Base-by-base conservation (phyloP, 140 eudicot species). In the Senecio squalidus region DNA sequence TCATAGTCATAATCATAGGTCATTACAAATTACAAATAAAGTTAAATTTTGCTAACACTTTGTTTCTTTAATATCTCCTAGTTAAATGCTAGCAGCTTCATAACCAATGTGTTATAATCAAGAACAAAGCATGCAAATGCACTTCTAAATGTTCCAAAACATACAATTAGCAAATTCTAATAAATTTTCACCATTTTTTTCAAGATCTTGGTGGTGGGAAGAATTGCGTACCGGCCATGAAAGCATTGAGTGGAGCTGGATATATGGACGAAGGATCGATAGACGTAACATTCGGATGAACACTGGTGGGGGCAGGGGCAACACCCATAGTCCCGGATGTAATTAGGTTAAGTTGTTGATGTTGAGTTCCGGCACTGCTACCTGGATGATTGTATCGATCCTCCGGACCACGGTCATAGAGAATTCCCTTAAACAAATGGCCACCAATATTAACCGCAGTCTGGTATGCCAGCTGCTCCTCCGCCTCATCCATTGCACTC, bases 171-270 rank as follows among this genome's bases (percentile, higher is more conserved):
- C 68, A 20, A 24, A 28, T 58, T 51, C 29, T 24, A 5, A 14
- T 5, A 1, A 9, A 62, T 6, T n/a, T 57, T 50, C 10, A 20
- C 50, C 27, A 15, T 55, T 4, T 3, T 26, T 56, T 55, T 83
- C 56, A 91, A 74, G 85, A 77, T 81, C 98, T 81, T 67, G 98
- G 96, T 64, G 98, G 88, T 67, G 90, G 95, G 60, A 91, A 87
- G 75, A 83, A 91, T 79, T 87, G 98, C 82, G 96, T 91, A 84
- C 98, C 98, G 24, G 96, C 88, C 94, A 91, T 75, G 79, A 81
- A 91, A 10, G 94, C 91, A 68, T 71, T 83, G 41, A 86, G 81
- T 4, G 94, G 98, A 63, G 96, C 50, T 10, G 96, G 88, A 70
- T 86, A 91, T 13, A 83, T 47, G 0, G 95, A 75, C 0, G 95